These are phyloP conservation scores for Hibiscus syriacus DNA, from an alignment of 345 rosid genomes.

Conservation along the genomic window DNA sequence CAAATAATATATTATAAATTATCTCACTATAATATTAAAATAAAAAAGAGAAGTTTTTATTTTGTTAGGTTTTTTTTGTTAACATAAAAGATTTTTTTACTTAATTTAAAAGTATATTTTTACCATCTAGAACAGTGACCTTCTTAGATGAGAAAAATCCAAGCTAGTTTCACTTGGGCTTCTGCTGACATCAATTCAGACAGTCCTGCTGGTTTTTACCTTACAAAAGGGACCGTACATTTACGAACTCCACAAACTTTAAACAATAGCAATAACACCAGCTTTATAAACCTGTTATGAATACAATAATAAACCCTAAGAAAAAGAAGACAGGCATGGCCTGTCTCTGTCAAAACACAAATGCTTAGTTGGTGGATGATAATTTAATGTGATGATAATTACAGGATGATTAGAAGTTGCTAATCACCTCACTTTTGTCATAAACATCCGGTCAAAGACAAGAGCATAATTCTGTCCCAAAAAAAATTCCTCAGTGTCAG, in stretches of 20 bases:
- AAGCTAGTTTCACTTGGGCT: conserved; percentile 24
- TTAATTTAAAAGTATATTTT: too few relatives aligned
- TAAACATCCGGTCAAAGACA: conserved; percentile 46
- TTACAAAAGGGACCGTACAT: conserved; percentile 13
- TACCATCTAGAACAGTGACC: too few relatives aligned
- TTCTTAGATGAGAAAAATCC: conserved; percentile 16
- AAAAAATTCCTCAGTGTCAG: conserved; percentile 60
- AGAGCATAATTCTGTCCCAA: conserved; percentile 47
- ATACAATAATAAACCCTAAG: not conserved
- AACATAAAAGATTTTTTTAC: too few relatives aligned
- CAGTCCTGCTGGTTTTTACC: conserved; percentile 32
- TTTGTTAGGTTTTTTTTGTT: too few relatives aligned
- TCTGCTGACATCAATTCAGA: conserved; percentile 39
- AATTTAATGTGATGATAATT: conserved; percentile 14
- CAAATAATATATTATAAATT: too few relatives aligned
- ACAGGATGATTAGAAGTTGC: conserved; percentile 8
- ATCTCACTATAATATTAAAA: too few relatives aligned
- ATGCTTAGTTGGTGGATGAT: not conserved
- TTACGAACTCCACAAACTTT: conserved; percentile 7
- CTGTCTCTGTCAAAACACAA: conserved; percentile 22
- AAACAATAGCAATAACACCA: not conserved
- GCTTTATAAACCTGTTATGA: too few relatives aligned
- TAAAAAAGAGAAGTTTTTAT: too few relatives aligned
- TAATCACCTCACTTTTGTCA: conserved; percentile 12
- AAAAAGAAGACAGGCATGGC: conserved; percentile 19